Evolutionary conservation across 2,329 filamentous ascomycete genomes (phyloP), one percentile per base, ranked within the genome.

Genomic region (Chaetomium globosum): DNA sequence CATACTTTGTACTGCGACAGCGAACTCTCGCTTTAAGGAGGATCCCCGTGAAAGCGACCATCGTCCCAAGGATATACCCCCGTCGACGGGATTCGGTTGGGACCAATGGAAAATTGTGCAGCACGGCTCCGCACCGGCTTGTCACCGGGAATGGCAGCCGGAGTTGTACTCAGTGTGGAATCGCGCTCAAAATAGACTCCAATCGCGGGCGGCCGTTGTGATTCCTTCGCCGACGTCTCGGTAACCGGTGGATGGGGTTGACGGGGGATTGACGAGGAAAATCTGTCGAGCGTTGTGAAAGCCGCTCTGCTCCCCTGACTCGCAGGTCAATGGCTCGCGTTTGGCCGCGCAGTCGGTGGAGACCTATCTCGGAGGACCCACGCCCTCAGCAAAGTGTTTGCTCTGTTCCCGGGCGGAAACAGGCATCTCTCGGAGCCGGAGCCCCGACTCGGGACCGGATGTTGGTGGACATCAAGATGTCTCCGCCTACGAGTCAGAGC

Each of bases 141-240:
- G 59, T 59, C 59, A 57, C 66, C 64, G 63, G 65, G 49, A 62
- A n/a, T 56, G 36, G 54, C 55, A 65, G 54, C 65, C 61, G 52
- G 63, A 19, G 57, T 51, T 19, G 57, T 33, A 46, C 26, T 36
- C 39, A 49, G 55, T 39, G 59, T 66, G 59, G 56, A 60, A 64
- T 28, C 64, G 48, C 43, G 52, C 67, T 63, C 54, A 70, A 69
- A 70, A 70, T 70, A 70, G 67, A 68, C 54, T 48, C 63, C 64
- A 67, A 69, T 70, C n/a, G 53, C 61, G 31, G 52, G 23, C 16
- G 39, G 28, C 33, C n/a, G 39, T 49, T 31, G 26, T 33, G 51
- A 55, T 52, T 39, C 60, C 57, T 64, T 60, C 36, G 48, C 48
- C 61, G 19, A 33, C 21, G 28, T 57, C 26, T 56, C 31, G 49